Conservation (phyloP, 164 flowering plant species). For the Protea cynaroides region DNA sequence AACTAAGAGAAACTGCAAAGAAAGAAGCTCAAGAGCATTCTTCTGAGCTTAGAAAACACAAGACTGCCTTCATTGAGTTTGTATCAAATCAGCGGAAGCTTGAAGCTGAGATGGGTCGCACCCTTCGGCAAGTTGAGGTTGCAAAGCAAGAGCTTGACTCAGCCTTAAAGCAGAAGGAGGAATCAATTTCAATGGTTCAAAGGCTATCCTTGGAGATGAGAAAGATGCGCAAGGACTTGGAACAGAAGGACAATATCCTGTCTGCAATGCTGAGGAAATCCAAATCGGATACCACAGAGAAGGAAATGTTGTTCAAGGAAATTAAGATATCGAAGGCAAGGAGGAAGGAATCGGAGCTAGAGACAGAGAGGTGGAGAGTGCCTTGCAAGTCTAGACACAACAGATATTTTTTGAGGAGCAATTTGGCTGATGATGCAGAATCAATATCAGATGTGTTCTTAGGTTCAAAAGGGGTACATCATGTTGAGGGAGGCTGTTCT, state of each 20-base stretch:
- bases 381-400: constrained; percentile 43
- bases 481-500: constrained; percentile 20
- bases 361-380: constrained; percentile 46
- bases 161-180: constrained; percentile 60
- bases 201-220: constrained; percentile 59
- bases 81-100: constrained; percentile 85
- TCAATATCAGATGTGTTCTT: constrained; percentile 25
- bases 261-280: constrained; percentile 85
- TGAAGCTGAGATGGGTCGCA: constrained; percentile 84
- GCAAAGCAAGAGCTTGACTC: constrained; percentile 55
- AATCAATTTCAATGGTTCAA: constrained; percentile 49
- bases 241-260: constrained; percentile 81
- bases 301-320: constrained; percentile 66
- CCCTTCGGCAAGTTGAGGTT: constrained; percentile 63
- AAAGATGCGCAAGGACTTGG: constrained; percentile 62
- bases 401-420: constrained; percentile 44
- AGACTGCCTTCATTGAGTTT: constrained; percentile 87
- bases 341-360: constrained; percentile 66
- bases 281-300: constrained; percentile 67
- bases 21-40: constrained; percentile 55
- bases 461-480: constrained; percentile 23
- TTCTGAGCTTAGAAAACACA: constrained; percentile 67
- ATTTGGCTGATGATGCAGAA: constrained; percentile 30
- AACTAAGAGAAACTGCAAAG: constrained; percentile 45
- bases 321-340: constrained; percentile 57